These are phyloP conservation scores for Pachysandra terminalis DNA, from an alignment of 164 flowering plant genomes.

Conservation along the genomic window DNA sequence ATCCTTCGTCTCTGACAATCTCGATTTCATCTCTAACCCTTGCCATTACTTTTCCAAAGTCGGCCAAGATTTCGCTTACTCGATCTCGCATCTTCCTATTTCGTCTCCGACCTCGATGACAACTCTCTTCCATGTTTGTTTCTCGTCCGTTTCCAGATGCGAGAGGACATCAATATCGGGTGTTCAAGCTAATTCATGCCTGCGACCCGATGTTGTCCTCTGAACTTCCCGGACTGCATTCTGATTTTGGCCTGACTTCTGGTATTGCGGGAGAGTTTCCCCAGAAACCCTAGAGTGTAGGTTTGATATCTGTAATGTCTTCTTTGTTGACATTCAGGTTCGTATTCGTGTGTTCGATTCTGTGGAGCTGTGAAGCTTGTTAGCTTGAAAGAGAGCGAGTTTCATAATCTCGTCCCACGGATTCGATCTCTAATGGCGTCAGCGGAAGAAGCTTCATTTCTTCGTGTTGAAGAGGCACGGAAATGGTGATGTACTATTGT, in stretches of 20 bases:
- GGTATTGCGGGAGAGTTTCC: constrained; percentile 88
- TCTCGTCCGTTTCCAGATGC: constrained; percentile 26
- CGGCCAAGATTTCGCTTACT: constrained; percentile 70
- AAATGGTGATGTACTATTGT: constrained; percentile 75
- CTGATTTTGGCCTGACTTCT: constrained; percentile 77
- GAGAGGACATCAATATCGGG: constrained; percentile 40
- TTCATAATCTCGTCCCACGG: constrained; percentile 53
- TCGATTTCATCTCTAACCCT: constrained; percentile 43
- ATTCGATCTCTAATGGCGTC: constrained; percentile 80
- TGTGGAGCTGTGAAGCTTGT: constrained; percentile 60
- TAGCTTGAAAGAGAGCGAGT: constrained; percentile 54
- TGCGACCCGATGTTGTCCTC: constrained; percentile 61
- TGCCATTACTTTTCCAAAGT: constrained; percentile 62
- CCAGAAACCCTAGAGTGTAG: constrained; percentile 75
- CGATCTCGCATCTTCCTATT: constrained; percentile 25
- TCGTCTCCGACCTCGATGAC: constrained; percentile 12
- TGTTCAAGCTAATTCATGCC: constrained; percentile 54
- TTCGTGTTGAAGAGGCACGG: constrained; percentile 74
- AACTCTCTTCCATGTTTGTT: constrained; percentile 64
- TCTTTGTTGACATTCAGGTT: constrained; percentile 82
- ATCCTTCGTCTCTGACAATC: constrained; percentile 72
- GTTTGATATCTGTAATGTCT: constrained; percentile 60
- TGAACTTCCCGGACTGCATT: constrained; percentile 51
- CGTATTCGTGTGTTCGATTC: constrained; percentile 70
- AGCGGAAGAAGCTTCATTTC: constrained; percentile 65